Evolutionary conservation across 108 stramenopile genomes (phyloP), one percentile per base, ranked within the genome.

Genomic region (Skeletonema costatum): DNA sequence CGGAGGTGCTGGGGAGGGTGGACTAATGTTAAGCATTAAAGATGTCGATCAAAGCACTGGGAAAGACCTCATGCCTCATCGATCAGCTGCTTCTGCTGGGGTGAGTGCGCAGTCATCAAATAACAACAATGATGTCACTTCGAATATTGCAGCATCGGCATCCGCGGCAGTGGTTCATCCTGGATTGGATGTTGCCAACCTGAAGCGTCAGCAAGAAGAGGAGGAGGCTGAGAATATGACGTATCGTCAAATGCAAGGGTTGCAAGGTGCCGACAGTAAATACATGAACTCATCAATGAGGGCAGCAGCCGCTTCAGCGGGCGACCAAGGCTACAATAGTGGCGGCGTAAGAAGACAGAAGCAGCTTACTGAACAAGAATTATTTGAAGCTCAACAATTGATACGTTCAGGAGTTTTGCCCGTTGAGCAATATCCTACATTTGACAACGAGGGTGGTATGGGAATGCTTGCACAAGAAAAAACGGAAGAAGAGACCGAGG

Each of bases 361-460:
- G 74, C 92, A 93, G 58, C 87, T 97, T 64, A 96, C 93, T 25
- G 97, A 97, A 81, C 97, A 97, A 51, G 98, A 98, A 77, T 89
- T 99, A 33, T 99, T 93, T 81, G 99, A 98, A 76, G 97, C 97
- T 1, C 92, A 97, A 63, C 98, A 99, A 78, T 87, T 99, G 39
- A 97, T 98, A 70, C 87, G 90, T 46, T 93, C 96, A 14, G 99
- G 99, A 17, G 98, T 98, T n/a, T 79, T 99, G 53, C 94, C 96
- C 14, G 97, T 97, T 13, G 97, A 97, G 53, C 96, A 97, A 72
- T 97, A 97, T 73, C 99, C 99, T 16, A 97, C 96, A 5, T 99
- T 89, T 73, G 98, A 99, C 86, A 78, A 86, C 0, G 97, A 97
- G 64, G 97, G 96, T 21, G 92, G 90, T 12, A n/a, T 94, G 53